phyloP scores from a whole-genome alignment of 805 yeast genomes.

The Myxozyma melibiosi region DNA sequence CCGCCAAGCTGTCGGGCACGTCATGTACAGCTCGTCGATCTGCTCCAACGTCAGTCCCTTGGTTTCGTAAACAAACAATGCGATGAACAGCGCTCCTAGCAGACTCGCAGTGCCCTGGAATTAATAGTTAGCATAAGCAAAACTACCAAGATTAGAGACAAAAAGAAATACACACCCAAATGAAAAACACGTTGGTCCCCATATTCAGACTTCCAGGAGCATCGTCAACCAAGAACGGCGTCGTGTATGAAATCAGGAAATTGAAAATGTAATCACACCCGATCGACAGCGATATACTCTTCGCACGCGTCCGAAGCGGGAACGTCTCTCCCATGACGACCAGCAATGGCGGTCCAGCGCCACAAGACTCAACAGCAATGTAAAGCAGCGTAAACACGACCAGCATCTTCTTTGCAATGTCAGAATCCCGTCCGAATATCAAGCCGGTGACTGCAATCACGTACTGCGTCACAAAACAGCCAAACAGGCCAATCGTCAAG shows the following conservation, averaged over 20 bases:
- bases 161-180: constrained; percentile 12
- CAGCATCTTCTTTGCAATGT: constrained; percentile 49
- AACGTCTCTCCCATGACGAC: constrained; percentile 30
- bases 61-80: constrained; percentile 75
- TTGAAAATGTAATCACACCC: constrained; percentile 23
- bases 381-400: constrained; percentile 60
- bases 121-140: neutral
- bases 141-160: neutral
- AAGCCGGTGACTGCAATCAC: constrained; percentile 68
- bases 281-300: constrained; percentile 23
- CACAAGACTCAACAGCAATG: constrained; percentile 74
- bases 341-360: constrained; percentile 83
- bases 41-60: constrained; percentile 81
- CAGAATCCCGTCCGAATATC: constrained; percentile 45
- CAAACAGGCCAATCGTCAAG: constrained; percentile 68
- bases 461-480: constrained; percentile 68
- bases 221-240: constrained; percentile 42
- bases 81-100: constrained; percentile 63
- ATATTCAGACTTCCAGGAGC: constrained; percentile 39
- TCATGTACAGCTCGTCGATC: constrained; percentile 64
- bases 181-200: constrained; percentile 27
- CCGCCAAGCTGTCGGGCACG: constrained; percentile 18
- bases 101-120: constrained; percentile 49
- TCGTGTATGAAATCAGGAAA: constrained; percentile 41
- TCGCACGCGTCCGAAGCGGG: constrained; percentile 30